phyloP scores from a whole-genome alignment of 495 filamentous ascomycete species.

The Podospora pseudopauciseta region DNA sequence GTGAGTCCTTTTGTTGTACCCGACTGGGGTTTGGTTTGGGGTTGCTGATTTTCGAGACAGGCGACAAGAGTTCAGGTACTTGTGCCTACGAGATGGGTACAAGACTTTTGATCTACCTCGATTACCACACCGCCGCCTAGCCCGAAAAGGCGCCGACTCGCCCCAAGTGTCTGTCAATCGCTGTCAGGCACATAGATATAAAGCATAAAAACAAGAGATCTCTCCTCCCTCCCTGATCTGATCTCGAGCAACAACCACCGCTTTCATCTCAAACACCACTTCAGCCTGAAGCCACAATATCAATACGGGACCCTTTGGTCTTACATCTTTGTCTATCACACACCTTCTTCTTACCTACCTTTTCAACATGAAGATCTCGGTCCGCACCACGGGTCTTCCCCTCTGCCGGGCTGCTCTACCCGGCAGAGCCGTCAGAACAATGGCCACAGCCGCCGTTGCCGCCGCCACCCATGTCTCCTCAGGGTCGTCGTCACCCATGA shows the following conservation, averaged over 20 bases:
- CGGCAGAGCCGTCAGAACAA: background rate
- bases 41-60: background rate
- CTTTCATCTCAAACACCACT: background rate
- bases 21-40: background rate
- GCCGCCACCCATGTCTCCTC: background rate
- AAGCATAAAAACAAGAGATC: background rate
- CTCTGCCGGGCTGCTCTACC: background rate
- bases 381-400: background rate
- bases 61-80: background rate
- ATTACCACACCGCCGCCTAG: conserved; percentile 1
- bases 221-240: background rate
- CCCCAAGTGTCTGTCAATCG: background rate
- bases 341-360: background rate
- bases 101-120: background rate
- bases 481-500: background rate
- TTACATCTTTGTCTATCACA: background rate
- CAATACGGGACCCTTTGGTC: background rate
- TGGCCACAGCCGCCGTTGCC: background rate
- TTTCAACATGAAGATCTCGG: conserved; percentile 2
- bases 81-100: background rate
- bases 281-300: background rate
- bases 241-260: background rate
- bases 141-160: conserved; percentile 8
- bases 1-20: background rate
- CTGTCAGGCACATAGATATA: background rate